Base-by-base conservation (phyloP, 345 rosid genomes). In the Mercurialis annua region DNA sequence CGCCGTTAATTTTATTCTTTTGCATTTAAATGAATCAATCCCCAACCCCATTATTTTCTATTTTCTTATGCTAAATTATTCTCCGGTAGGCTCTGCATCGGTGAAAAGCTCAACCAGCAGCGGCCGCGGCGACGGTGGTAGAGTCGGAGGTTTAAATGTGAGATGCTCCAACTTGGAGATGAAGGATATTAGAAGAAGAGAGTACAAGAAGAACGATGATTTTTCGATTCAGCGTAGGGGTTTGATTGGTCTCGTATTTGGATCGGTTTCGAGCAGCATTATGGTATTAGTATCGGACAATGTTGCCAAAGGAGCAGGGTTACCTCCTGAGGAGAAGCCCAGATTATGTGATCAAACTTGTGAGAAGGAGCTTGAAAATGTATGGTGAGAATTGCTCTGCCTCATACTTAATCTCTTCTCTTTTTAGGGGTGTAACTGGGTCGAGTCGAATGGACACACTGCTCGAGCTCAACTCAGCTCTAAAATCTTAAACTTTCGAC, bases 311-410 rank as follows among this genome's bases (percentile, higher is more conserved):
- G 87, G 85, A 75, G 99, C 92, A 0, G 92, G 97, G 43, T 80
- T 91, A 66, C 96, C 99, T n/a, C 97, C 92, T 0, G 99, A 89
- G 73, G 78, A 89, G 42, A 84, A 89, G 67, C 92, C 92, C 18
- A 84, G 73, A 68, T 80, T 89, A 6, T 94, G 99, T 52, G 96
- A 94, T 65, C 88, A 77, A 0, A 59, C 75, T 21, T 89, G 96
- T 46, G 96, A 81, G 82, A 94, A 86, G 80, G 95, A 86, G 90
- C 97, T 94, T 85, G 92, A 91, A 94, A 94, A 94, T 85, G 97
- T 87, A 89, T 83, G 97, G 97, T 89, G 97, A 87, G 96, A 83
- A n/a, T 83, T 81, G 46, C 82, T 70, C 69, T 48, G 70, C 76
- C 64, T 40, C 73, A 21, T 43, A 43, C 38, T 5, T 23, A 26